A percentile compares a stretch with the other conserved stretches of the same genome.
phyloP scores from a whole-genome alignment of 352 stramenopile species.

The Phytophthora tubulina region DNA sequence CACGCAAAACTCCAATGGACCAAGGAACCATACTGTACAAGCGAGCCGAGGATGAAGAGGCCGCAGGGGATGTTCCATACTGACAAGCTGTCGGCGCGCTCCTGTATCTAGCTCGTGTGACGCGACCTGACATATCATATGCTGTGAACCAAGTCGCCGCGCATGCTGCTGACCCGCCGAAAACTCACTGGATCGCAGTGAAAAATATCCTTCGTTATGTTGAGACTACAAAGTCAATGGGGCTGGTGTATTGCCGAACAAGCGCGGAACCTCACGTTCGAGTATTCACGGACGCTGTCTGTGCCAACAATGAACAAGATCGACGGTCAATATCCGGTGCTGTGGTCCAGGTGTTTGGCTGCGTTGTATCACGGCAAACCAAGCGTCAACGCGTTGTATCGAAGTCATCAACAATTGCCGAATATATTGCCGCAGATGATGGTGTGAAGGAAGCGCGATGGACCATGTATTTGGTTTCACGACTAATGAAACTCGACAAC shows the following conservation, averaged over 20 bases:
- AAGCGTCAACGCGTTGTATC: conserved; percentile 18
- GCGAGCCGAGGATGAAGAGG: neutral
- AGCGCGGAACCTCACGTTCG: neutral
- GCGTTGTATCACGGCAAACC: conserved; percentile 1
- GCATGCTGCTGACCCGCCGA: conserved; percentile 3
- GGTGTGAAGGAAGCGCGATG: conserved; percentile 14
- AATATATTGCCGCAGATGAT: conserved; percentile 17
- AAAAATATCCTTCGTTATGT: conserved; percentile 29
- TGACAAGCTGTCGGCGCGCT: conserved; percentile 4
- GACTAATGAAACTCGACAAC: neutral
- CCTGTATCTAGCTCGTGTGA: conserved; percentile 10
- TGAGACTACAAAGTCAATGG: neutral
- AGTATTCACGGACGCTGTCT: conserved; percentile 15
- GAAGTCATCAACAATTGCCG: conserved; percentile 20
- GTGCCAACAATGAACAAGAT: conserved; percentile 19
- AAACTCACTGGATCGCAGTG: conserved; percentile 11
- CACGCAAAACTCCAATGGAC: conserved; percentile 5
- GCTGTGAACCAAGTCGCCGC: conserved; percentile 14
- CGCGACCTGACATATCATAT: conserved; percentile 9
- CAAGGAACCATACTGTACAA: neutral
- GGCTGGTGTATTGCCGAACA: neutral
- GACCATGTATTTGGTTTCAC: neutral
- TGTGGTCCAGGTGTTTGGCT: neutral
- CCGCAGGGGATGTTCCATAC: neutral
- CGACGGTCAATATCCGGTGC: neutral